A percentile compares a stretch with the other conserved stretches of the same genome.
Conservation (phyloP, 306 rosid species). For the Pterocarpus santalinus region DNA sequence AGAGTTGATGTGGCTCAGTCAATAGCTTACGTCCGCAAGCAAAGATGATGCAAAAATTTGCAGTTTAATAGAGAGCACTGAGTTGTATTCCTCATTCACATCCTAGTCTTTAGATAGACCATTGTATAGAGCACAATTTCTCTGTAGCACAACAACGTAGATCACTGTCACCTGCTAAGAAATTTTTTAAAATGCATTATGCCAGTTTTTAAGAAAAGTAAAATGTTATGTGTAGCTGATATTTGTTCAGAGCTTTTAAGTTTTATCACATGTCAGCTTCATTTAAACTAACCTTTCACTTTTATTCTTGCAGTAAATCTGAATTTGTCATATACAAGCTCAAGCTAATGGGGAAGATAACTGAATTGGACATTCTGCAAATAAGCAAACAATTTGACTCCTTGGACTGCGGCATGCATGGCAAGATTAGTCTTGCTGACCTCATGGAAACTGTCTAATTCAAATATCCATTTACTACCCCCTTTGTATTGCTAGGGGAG, state of each 20-base stretch:
- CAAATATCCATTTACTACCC: conserved; percentile 7
- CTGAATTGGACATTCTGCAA: conserved; percentile 62
- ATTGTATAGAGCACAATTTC: too few species aligned
- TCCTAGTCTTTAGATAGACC: background rate
- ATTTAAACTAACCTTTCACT: conserved; percentile 1
- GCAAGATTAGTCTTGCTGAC: conserved; percentile 71
- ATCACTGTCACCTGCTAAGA: too few species aligned
- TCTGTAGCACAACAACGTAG: too few species aligned
- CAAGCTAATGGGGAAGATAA: conserved; percentile 73
- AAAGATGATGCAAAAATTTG: background rate
- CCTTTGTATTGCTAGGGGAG: background rate
- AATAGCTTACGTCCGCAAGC: too few species aligned
- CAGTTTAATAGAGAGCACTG: background rate
- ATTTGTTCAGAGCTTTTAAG: too few species aligned
- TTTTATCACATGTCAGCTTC: background rate
- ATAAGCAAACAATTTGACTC: conserved; percentile 71
- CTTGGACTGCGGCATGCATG: conserved; percentile 55
- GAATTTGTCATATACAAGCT: conserved; percentile 83
- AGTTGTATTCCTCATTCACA: conserved; percentile 12
- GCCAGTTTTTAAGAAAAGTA: too few species aligned
- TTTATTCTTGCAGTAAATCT: conserved; percentile 61
- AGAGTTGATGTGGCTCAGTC: too few species aligned
- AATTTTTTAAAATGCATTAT: too few species aligned
- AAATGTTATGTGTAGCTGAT: too few species aligned
- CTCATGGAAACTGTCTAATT: conserved; percentile 58